Percentiles rank a stretch among this genome's conserved stretches.
Evolutionary conservation across 2,329 filamentous ascomycete species (phyloP).

Genomic region (Fusarium tanahbumbuense): DNA sequence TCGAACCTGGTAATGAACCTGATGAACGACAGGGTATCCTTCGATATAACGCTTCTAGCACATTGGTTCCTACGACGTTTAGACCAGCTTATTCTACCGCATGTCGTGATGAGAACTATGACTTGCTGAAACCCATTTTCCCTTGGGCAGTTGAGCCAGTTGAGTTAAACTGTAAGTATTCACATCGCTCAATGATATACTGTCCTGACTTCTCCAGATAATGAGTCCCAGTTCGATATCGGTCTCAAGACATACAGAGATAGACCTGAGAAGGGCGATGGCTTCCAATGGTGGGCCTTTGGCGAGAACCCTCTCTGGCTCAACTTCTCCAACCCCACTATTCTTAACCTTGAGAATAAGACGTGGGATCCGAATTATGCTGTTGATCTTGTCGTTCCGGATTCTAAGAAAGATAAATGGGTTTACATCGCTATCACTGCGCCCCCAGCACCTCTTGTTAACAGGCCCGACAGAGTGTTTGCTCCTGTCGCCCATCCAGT

Average conservation of each 20-base stretch:
- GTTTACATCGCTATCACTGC: slow-evolving; percentile 30
- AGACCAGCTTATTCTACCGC: slow-evolving; percentile 14
- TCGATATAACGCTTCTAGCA: slow-evolving; percentile 24
- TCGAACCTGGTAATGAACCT: background rate
- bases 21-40: slow-evolving; percentile 39
- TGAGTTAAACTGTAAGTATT: background rate
- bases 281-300: slow-evolving; percentile 6
- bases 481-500: slow-evolving; percentile 34
- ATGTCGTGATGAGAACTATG: slow-evolving; percentile 38
- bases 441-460: background rate
- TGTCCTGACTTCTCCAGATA: background rate
- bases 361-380: slow-evolving; percentile 21
- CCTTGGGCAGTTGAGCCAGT: slow-evolving; percentile 28
- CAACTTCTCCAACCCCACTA: slow-evolving; percentile 28
- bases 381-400: slow-evolving; percentile 15
- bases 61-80: slow-evolving; percentile 1
- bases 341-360: slow-evolving; percentile 13
- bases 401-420: slow-evolving; percentile 11
- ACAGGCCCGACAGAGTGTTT: background rate
- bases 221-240: background rate
- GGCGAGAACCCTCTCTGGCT: slow-evolving; percentile 27
- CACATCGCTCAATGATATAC: no score
- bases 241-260: background rate
- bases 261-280: background rate
- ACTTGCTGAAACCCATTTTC: slow-evolving; percentile 28